These are phyloP conservation scores for Epichloe sp. DNA, from an alignment of 2,329 filamentous ascomycete species.

Conservation along the genomic window DNA sequence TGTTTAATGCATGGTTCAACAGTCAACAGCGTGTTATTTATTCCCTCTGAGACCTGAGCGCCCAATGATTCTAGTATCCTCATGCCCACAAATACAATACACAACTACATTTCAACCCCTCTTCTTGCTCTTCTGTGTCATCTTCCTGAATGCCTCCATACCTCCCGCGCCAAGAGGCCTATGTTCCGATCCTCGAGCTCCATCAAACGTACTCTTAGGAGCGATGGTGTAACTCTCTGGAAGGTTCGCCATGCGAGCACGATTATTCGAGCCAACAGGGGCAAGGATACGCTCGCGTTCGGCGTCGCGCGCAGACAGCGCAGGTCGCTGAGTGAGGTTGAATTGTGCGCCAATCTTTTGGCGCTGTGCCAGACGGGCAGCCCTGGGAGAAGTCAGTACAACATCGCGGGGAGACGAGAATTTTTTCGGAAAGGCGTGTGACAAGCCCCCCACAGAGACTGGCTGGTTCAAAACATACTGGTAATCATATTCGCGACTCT, in stretches of 20 bases:
- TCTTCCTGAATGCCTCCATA: slow-evolving; percentile 51
- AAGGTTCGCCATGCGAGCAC: slow-evolving; percentile 40
- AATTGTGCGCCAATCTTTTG: slow-evolving; percentile 35
- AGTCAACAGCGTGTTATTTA: background rate
- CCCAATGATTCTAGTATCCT: background rate
- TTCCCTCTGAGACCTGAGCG: background rate
- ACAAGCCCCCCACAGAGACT: background rate
- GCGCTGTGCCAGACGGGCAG: slow-evolving; percentile 39
- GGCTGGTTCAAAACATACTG: slow-evolving; percentile 26
- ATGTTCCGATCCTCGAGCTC: slow-evolving; percentile 35
- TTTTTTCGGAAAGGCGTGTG: background rate
- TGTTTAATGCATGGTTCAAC: background rate
- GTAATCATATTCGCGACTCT: slow-evolving; percentile 51
- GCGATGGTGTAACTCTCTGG: slow-evolving; percentile 47
- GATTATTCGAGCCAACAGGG: slow-evolving; percentile 39
- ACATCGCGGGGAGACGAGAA: no score
- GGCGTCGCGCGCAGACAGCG: slow-evolving; percentile 30
- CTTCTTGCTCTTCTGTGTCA: slow-evolving; percentile 52
- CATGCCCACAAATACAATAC: background rate
- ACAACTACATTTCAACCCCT: slow-evolving; percentile 9
- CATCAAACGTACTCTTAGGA: slow-evolving; percentile 48
- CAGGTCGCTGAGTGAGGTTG: slow-evolving; percentile 36
- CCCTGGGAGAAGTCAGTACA: slow-evolving; percentile 22
- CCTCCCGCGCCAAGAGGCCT: slow-evolving; percentile 50
- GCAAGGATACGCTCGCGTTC: slow-evolving; percentile 47